Conservation (phyloP, 768 basidiomycete species). For the Tricholoma hemisulphureum region DNA sequence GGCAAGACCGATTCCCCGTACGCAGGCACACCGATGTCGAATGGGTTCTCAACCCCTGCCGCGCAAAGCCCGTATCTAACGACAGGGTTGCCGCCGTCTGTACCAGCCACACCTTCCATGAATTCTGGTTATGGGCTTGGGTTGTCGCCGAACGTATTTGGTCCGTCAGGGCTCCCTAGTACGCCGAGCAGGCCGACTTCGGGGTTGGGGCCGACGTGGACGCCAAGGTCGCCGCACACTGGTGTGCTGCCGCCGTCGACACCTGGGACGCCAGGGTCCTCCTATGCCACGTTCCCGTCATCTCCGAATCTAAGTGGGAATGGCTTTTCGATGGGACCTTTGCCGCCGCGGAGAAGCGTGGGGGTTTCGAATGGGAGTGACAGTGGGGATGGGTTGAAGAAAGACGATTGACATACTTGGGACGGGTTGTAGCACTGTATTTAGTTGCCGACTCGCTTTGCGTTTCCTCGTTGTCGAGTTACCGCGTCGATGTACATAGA, state of each 20-base stretch:
- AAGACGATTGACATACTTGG: not conserved
- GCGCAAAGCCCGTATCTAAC: not conserved
- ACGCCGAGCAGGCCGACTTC: constrained; percentile 13
- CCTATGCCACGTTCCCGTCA: constrained; percentile 33
- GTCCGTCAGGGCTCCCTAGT: constrained; percentile 11
- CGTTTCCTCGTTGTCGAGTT: not conserved
- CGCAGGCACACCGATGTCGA: constrained; percentile 28
- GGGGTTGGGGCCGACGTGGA: constrained; percentile 6
- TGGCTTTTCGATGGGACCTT: constrained; percentile 24
- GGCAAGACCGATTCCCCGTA: constrained; percentile 38
- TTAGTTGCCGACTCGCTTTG: not conserved
- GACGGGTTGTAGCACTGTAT: not conserved
- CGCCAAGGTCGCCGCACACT: constrained; percentile 15
- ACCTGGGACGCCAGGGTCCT: constrained; percentile 31
- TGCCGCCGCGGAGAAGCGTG: constrained; percentile 10
- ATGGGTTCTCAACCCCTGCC: constrained; percentile 29
- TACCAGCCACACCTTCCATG: constrained; percentile 4
- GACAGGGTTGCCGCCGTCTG: not conserved
- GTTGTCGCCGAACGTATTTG: constrained; percentile 5
- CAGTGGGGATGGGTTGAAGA: not conserved
- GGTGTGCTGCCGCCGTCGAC: constrained; percentile 4
- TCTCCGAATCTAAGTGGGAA: constrained; percentile 31
- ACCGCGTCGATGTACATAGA: not conserved
- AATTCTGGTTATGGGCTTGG: constrained; percentile 4
- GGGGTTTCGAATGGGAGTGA: not conserved